Evolutionary conservation across 2,329 filamentous ascomycete species (phyloP).

Genomic region (Paecilomyces variotii): DNA sequence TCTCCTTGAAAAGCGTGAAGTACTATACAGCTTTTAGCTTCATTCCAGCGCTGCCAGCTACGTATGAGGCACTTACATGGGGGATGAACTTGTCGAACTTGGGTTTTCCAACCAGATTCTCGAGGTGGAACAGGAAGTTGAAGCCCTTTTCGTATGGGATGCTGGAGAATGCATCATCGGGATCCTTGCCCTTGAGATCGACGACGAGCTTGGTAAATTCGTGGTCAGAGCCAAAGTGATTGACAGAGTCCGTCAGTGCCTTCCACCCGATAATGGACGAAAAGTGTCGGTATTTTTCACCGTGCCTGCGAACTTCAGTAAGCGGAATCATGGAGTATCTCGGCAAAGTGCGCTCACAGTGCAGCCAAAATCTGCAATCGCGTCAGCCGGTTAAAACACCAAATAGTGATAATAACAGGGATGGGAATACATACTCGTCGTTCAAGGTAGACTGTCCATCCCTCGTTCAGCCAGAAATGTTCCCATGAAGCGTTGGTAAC

Average conservation of each 20-base stretch:
- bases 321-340: not conserved
- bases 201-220: slow-evolving; percentile 89
- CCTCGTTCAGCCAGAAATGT: slow-evolving; percentile 58
- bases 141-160: slow-evolving; percentile 97
- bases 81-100: slow-evolving; percentile 94
- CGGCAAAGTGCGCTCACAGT: slow-evolving; percentile 20
- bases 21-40: slow-evolving; percentile 43
- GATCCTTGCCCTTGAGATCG: slow-evolving; percentile 81
- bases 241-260: slow-evolving; percentile 69
- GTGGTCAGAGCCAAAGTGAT: slow-evolving; percentile 71
- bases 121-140: slow-evolving; percentile 84
- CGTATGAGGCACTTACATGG: slow-evolving; percentile 40
- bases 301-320: slow-evolving; percentile 49
- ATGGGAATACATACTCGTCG: slow-evolving; percentile 46
- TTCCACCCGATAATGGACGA: slow-evolving; percentile 97
- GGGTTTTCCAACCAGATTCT: slow-evolving; percentile 73
- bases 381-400: slow-evolving; percentile 13
- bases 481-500: slow-evolving; percentile 47
- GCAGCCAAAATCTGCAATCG: slow-evolving; percentile 30
- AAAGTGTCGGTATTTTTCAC: slow-evolving; percentile 81
- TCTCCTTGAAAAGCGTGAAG: slow-evolving; percentile 75
- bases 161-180: slow-evolving; percentile 89
- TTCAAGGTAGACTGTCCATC: slow-evolving; percentile 94
- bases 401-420: not conserved
- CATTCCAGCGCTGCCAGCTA: not conserved